Conservation (phyloP, 805 yeast genomes). For the Candida palmyrensis region DNA sequence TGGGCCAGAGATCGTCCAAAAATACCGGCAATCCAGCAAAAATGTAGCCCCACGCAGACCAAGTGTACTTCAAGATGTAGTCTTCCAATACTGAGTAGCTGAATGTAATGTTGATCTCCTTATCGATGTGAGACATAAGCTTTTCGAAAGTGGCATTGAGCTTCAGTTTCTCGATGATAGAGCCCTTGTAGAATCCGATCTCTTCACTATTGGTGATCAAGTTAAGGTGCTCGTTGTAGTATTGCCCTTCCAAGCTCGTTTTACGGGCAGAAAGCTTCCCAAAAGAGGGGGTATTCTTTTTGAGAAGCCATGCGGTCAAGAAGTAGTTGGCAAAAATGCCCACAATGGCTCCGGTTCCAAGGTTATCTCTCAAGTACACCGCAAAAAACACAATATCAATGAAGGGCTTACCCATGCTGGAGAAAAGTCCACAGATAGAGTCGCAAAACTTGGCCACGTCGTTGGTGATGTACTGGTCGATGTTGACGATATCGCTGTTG, state of each 20-base stretch:
- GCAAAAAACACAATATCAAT: conserved; percentile 83
- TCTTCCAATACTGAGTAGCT: conserved; percentile 75
- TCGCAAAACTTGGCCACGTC: conserved; percentile 79
- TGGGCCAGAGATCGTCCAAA: conserved; percentile 44
- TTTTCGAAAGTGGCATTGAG: conserved; percentile 53
- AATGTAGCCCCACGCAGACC: conserved; percentile 94
- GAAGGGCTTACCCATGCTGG: conserved; percentile 87
- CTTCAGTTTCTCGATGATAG: conserved; percentile 67
- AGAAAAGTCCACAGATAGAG: conserved; percentile 75
- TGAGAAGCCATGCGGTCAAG: conserved; percentile 70
- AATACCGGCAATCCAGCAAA: conserved; percentile 89
- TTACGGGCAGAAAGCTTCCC: conserved; percentile 69
- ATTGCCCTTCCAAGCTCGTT: conserved; percentile 82
- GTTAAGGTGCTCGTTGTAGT: conserved; percentile 79
- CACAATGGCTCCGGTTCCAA: conserved; percentile 80
- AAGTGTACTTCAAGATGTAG: conserved; percentile 80
- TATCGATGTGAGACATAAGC: conserved; percentile 49
- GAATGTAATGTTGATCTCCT: conserved; percentile 55
- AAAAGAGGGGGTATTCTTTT: conserved; percentile 75
- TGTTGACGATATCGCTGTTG: conserved; percentile 48
- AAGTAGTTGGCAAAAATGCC: conserved; percentile 82
- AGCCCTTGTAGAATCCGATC: conserved; percentile 90
- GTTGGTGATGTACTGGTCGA: conserved; percentile 82
- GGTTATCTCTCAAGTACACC: conserved; percentile 73
- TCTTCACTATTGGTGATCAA: conserved; percentile 88